phyloP scores from a whole-genome alignment of 164 flowering plant genomes.

The Protea cynaroides region DNA sequence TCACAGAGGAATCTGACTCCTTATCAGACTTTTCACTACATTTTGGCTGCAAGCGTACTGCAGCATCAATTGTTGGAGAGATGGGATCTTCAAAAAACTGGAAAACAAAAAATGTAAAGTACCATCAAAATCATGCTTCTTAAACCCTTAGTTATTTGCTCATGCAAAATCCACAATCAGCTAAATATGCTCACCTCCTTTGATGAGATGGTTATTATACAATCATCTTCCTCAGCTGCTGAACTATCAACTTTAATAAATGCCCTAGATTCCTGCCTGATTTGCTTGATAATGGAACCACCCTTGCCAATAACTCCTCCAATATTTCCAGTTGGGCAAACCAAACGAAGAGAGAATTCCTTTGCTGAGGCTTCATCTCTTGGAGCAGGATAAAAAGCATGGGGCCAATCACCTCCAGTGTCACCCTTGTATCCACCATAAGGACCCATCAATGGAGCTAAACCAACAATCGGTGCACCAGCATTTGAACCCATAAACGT shows the following conservation, averaged over 20 bases:
- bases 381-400: slow-evolving; percentile 54
- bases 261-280: slow-evolving; percentile 87
- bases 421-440: slow-evolving; percentile 87
- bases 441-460: slow-evolving; percentile 60
- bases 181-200: slow-evolving; percentile 49
- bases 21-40: slow-evolving; percentile 47
- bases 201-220: slow-evolving; percentile 69
- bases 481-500: slow-evolving; percentile 47
- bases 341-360: slow-evolving; percentile 76
- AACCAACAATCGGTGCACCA: slow-evolving; percentile 65
- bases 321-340: slow-evolving; percentile 73
- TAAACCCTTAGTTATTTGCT: not conserved
- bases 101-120: slow-evolving; percentile 9
- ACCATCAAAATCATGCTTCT: too few relatives aligned
- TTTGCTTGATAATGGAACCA: slow-evolving; percentile 82
- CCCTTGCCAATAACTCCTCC: slow-evolving; percentile 93
- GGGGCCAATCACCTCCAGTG: slow-evolving; percentile 53
- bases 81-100: slow-evolving; percentile 74
- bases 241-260: slow-evolving; percentile 81
- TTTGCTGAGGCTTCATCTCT: slow-evolving; percentile 66
- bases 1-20: slow-evolving; percentile 62
- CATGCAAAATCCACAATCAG: not conserved
- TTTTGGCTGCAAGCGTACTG: slow-evolving; percentile 4
- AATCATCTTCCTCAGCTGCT: slow-evolving; percentile 68
- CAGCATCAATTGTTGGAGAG: slow-evolving; percentile 45